Percentiles rank a stretch among this genome's conserved stretches.
Evolutionary conservation across 768 basidiomycete genomes (phyloP).

Genomic region (Pisolithus sp.): DNA sequence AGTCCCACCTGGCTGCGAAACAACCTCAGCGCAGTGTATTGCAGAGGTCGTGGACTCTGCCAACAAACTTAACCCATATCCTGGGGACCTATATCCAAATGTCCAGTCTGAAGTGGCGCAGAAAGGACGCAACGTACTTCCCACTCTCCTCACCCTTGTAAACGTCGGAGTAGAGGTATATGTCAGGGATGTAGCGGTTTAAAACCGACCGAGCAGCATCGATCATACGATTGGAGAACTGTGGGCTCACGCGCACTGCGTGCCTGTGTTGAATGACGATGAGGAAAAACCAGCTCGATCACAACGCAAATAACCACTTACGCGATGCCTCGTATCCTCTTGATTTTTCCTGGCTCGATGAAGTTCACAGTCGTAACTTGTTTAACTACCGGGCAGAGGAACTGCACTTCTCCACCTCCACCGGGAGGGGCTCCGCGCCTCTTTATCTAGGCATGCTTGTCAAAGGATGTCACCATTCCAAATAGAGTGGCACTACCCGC

Average conservation of each 20-base stretch:
- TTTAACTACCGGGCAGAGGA: slow-evolving; percentile 88
- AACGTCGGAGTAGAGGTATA: slow-evolving; percentile 96
- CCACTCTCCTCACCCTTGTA: slow-evolving; percentile 97
- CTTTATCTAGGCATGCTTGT: slow-evolving; percentile 58
- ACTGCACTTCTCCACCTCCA: slow-evolving; percentile 92
- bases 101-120: neutral
- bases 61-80: slow-evolving; percentile 85
- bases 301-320: slow-evolving; percentile 36
- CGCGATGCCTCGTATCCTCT: slow-evolving; percentile 94
- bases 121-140: slow-evolving; percentile 55
- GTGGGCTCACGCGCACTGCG: slow-evolving; percentile 93
- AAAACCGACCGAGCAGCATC: slow-evolving; percentile 88
- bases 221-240: slow-evolving; percentile 97
- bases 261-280: slow-evolving; percentile 47
- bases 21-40: slow-evolving; percentile 81
- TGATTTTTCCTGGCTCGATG: slow-evolving; percentile 84
- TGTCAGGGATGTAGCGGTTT: slow-evolving; percentile 96
- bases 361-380: slow-evolving; percentile 92
- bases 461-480: neutral
- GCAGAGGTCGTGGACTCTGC: slow-evolving; percentile 90
- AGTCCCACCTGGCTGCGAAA: slow-evolving; percentile 73
- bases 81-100: slow-evolving; percentile 67
- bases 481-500: slow-evolving; percentile 39
- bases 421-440: slow-evolving; percentile 87
- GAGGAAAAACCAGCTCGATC: neutral